phyloP scores from a whole-genome alignment of 176 grass and related monocot species.

The Themeda triandra region DNA sequence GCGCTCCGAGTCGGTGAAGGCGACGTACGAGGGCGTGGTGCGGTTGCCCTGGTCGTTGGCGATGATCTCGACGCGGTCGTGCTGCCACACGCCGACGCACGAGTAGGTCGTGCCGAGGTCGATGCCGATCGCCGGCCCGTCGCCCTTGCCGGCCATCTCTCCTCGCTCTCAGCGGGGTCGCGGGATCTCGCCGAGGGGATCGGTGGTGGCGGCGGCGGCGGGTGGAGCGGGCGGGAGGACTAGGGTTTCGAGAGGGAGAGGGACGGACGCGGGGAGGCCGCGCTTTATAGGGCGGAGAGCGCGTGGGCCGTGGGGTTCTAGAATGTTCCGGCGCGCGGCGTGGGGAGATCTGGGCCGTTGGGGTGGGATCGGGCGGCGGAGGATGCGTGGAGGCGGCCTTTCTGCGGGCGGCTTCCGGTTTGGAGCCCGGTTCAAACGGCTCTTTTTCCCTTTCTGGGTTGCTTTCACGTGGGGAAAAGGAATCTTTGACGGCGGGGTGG shows the following conservation, averaged over 20 bases:
- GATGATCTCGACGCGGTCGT: constrained; percentile 95
- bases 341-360: background rate
- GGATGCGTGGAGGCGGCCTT: background rate
- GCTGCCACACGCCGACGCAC: constrained; percentile 96
- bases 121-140: constrained; percentile 92
- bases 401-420: background rate
- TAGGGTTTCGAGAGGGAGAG: constrained; percentile 46
- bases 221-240: background rate
- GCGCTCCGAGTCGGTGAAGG: constrained; percentile 81
- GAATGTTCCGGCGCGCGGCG: constrained; percentile 30
- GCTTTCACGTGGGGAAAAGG: background rate
- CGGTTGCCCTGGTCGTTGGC: constrained; percentile 98
- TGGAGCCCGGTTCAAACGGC: constrained; percentile 30
- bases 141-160: constrained; percentile 58
- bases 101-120: constrained; percentile 97
- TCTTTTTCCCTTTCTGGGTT: background rate
- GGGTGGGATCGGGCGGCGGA: background rate
- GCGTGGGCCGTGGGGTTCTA: constrained; percentile 7
- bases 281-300: constrained; percentile 13
- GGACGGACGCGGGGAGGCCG: background rate
- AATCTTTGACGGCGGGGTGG: background rate
- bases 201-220: constrained; percentile 15
- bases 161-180: background rate
- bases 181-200: background rate
- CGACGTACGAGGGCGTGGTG: constrained; percentile 89